Conservation (phyloP, 345 rosid genomes). For the Dipteronia dyeriana region DNA sequence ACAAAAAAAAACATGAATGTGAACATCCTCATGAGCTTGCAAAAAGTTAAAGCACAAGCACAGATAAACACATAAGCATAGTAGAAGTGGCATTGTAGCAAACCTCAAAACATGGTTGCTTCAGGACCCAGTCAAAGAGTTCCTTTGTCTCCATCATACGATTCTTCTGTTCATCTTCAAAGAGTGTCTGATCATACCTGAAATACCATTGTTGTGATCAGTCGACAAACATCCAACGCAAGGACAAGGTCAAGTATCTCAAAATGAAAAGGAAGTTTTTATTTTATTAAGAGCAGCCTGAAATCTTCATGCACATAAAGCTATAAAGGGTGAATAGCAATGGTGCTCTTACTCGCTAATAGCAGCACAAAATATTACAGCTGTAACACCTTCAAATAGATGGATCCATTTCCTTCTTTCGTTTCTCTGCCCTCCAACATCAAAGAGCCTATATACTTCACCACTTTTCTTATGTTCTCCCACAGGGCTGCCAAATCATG, state of each 20-base stretch:
- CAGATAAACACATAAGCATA: neutral
- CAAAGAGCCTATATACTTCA: constrained; percentile 95
- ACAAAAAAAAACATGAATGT: neutral
- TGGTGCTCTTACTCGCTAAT: constrained; percentile 89
- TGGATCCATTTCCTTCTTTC: constrained; percentile 99
- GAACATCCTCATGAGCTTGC: too few relatives aligned
- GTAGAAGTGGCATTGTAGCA: neutral
- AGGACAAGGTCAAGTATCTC: neutral
- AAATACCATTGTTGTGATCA: constrained; percentile 11
- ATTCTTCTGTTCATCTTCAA: constrained; percentile 88
- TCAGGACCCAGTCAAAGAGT: constrained; percentile 94
- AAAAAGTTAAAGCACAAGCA: neutral
- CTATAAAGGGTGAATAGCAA: neutral
- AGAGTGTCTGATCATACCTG: constrained; percentile 94
- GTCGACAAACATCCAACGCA: neutral
- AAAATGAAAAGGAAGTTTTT: too few relatives aligned
- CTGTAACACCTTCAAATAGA: constrained; percentile 98
- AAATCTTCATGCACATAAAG: neutral
- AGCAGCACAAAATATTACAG: constrained; percentile 97
- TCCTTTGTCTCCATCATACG: constrained; percentile 95
- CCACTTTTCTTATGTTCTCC: constrained; percentile 98
- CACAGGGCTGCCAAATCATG: constrained; percentile 72
- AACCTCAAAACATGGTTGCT: constrained; percentile 99
- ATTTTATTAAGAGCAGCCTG: neutral
- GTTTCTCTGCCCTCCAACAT: constrained; percentile 98